Percentiles rank a stretch among this genome's conserved stretches.
phyloP scores from a whole-genome alignment of 306 rosid genomes.

The Oemleria cerasiformis region DNA sequence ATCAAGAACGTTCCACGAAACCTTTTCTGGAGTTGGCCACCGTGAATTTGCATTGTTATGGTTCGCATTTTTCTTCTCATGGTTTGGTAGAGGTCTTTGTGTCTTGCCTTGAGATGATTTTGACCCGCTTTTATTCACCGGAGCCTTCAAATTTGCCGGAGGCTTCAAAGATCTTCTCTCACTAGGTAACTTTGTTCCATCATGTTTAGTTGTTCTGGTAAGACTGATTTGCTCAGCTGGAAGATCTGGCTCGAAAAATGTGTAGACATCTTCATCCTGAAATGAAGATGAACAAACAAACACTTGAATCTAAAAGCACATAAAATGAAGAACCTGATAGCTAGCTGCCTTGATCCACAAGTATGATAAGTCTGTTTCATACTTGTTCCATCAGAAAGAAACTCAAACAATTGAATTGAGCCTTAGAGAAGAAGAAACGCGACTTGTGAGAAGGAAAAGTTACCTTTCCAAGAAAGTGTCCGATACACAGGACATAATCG shows the following conservation, averaged over 20 bases:
- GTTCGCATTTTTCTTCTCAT: constrained; percentile 53
- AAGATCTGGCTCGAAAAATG: constrained; percentile 92
- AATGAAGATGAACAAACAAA: background rate
- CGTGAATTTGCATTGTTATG: constrained; percentile 37
- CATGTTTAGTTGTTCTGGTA: constrained; percentile 52
- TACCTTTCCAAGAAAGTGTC: constrained; percentile 97
- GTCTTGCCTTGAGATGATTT: constrained; percentile 53
- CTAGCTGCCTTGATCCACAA: too few species aligned
- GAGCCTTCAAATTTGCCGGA: constrained; percentile 40
- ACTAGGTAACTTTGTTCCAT: constrained; percentile 45
- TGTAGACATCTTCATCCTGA: constrained; percentile 94
- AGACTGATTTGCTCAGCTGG: constrained; percentile 39
- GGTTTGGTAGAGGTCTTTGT: constrained; percentile 35
- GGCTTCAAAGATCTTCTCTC: constrained; percentile 62
- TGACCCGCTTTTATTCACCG: constrained; percentile 41
- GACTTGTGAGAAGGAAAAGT: constrained; percentile 5
- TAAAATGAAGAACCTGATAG: background rate
- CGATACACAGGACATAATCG: constrained; percentile 82
- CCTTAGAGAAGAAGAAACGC: background rate
- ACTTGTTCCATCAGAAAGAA: background rate
- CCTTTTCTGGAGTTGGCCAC: constrained; percentile 55
- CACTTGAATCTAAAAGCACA: background rate
- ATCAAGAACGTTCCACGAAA: constrained; percentile 92
- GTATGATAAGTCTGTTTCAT: too few species aligned
- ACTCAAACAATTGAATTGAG: background rate